A percentile compares a stretch with the other conserved stretches of the same genome.
phyloP scores from a whole-genome alignment of 352 stramenopile species.

The Blastocystis sp. region DNA sequence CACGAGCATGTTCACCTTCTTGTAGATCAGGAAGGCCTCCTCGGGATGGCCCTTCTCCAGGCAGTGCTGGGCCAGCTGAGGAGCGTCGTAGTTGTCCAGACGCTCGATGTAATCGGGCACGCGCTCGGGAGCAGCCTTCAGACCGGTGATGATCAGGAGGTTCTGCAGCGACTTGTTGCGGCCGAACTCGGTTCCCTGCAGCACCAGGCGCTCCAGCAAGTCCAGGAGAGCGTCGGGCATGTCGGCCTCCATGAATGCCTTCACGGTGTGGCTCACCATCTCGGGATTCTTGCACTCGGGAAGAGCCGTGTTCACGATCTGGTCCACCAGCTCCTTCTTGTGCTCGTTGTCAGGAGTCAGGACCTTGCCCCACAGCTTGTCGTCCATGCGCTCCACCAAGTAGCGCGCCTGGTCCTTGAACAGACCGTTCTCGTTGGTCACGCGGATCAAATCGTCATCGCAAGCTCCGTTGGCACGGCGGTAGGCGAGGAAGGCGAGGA shows the following conservation, averaged over 20 bases:
- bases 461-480: conserved; percentile 93
- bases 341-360: conserved; percentile 71
- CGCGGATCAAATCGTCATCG: conserved; percentile 96
- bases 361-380: conserved; percentile 96
- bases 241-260: conserved; percentile 99
- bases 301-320: conserved; percentile 97
- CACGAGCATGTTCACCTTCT: conserved; percentile 95
- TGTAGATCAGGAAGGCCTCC: conserved; percentile 99
- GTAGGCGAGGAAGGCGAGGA: conserved; percentile 97
- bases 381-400: conserved; percentile 94
- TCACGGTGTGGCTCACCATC: conserved; percentile 97
- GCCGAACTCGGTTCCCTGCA: conserved; percentile 98
- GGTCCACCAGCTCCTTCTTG: conserved; percentile 90
- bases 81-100: conserved; percentile 99
- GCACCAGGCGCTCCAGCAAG: conserved; percentile 96
- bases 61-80: conserved; percentile 96
- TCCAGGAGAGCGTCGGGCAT: conserved; percentile 96
- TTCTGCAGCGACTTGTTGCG: conserved; percentile 99
- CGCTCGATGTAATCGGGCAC: conserved; percentile 99
- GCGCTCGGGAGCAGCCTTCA: conserved; percentile 92
- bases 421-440: conserved; percentile 95
- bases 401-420: conserved; percentile 98
- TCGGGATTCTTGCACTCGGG: conserved; percentile 96
- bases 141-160: conserved; percentile 97
- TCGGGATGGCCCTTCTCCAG: conserved; percentile 94